Conservation (phyloP, 139 green algal genomes). For the Volvox reticuliferus region DNA sequence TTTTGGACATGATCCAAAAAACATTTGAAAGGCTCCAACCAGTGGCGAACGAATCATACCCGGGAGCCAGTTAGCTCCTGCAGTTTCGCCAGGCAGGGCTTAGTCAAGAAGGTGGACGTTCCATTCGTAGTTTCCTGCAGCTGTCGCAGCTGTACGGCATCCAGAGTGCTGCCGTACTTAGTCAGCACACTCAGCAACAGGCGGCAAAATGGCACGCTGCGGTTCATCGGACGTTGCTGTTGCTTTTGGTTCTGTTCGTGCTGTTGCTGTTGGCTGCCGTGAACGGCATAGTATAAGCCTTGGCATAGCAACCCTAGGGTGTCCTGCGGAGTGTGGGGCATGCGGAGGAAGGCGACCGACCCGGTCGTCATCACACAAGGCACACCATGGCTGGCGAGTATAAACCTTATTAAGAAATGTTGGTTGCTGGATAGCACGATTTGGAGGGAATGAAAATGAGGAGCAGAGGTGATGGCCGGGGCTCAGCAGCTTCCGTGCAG, state of each 20-base stretch:
- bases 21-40: too few relatives aligned
- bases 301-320: not conserved
- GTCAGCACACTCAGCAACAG: slow-evolving; percentile 16
- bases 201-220: slow-evolving; percentile 15
- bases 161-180: not conserved
- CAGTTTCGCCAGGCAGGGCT: not conserved
- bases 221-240: not conserved
- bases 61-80: not conserved
- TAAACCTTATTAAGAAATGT: too few relatives aligned
- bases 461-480: too few relatives aligned
- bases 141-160: not conserved
- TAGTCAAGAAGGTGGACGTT: slow-evolving; percentile 28
- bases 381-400: too few relatives aligned
- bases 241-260: not conserved
- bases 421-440: too few relatives aligned
- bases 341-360: not conserved
- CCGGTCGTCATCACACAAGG: not conserved
- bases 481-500: too few relatives aligned
- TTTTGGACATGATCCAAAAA: too few relatives aligned
- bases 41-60: too few relatives aligned
- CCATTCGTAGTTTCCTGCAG: not conserved
- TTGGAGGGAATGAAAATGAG: too few relatives aligned
- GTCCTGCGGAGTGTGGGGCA: not conserved
- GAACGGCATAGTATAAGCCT: not conserved
- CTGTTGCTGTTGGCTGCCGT: not conserved